phyloP scores from a whole-genome alignment of 179 eudicot genomes.

The Spinacia oleracea region DNA sequence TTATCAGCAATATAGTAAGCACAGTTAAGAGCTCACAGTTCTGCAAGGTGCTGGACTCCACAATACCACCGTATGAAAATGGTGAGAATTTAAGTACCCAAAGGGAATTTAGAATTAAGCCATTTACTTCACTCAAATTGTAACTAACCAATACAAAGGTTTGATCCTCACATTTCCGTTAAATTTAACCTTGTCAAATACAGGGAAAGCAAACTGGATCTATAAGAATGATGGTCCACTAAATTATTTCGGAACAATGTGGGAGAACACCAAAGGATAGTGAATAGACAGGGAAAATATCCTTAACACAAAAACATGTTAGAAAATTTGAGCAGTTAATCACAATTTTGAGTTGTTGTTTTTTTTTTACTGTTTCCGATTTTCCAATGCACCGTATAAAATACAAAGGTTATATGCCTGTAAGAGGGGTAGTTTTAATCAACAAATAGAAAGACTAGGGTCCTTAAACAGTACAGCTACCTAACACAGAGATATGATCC shows the following conservation, averaged over 20 bases:
- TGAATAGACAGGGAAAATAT: not conserved
- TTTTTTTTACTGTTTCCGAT: too few relatives aligned
- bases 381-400: too few relatives aligned
- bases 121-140: not conserved
- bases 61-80: not conserved
- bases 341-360: too few relatives aligned
- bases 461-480: too few relatives aligned
- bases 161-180: not conserved
- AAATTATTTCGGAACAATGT: not conserved
- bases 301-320: not conserved
- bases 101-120: not conserved
- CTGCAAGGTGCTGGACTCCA: not conserved
- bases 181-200: not conserved
- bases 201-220: slow-evolving; percentile 3
- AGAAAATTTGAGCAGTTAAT: too few relatives aligned
- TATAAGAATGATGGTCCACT: not conserved
- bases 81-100: not conserved
- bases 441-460: too few relatives aligned
- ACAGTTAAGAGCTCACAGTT: not conserved
- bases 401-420: too few relatives aligned
- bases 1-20: not conserved
- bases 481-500: too few relatives aligned
- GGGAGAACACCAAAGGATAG: not conserved
- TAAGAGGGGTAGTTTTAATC: not conserved
- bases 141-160: not conserved